phyloP scores from a whole-genome alignment of 2,329 filamentous ascomycete genomes.

The Aspergillus flavus region DNA sequence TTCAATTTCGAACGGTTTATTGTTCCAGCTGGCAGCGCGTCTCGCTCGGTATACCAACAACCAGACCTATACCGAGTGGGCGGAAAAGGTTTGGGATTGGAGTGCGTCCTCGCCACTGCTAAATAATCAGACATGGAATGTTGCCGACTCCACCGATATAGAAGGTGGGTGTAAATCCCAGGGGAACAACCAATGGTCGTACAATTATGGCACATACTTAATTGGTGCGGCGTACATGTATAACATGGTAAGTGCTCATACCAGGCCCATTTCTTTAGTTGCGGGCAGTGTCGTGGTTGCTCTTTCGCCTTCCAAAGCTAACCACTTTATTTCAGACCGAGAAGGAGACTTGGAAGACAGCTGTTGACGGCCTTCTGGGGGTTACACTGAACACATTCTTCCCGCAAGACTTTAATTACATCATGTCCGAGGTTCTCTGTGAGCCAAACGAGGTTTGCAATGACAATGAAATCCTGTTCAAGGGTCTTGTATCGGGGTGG shows the following conservation, averaged over 20 bases:
- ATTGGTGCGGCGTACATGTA: constrained; percentile 69
- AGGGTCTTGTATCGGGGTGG: constrained; percentile 70
- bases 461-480: constrained; percentile 72
- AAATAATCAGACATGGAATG: constrained; percentile 59
- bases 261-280: too few relatives aligned
- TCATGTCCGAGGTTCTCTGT: constrained; percentile 69
- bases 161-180: constrained; percentile 61
- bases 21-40: constrained; percentile 79
- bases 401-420: constrained; percentile 48
- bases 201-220: constrained; percentile 65
- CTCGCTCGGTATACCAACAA: constrained; percentile 68
- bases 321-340: constrained; percentile 34
- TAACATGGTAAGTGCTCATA: constrained; percentile 51
- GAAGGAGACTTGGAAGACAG: constrained; percentile 55
- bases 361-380: constrained; percentile 59
- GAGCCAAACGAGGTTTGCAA: constrained; percentile 65
- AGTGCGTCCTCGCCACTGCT: constrained; percentile 59
- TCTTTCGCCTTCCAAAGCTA: not conserved
- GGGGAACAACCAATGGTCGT: constrained; percentile 67
- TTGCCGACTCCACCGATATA: constrained; percentile 66
- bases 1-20: constrained; percentile 76
- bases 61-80: constrained; percentile 64
- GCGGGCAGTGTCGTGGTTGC: not conserved
- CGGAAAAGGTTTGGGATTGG: constrained; percentile 66
- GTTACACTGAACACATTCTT: constrained; percentile 55